Evolutionary conservation across 345 rosid species (phyloP).

Genomic region (Eutrema japonicum): DNA sequence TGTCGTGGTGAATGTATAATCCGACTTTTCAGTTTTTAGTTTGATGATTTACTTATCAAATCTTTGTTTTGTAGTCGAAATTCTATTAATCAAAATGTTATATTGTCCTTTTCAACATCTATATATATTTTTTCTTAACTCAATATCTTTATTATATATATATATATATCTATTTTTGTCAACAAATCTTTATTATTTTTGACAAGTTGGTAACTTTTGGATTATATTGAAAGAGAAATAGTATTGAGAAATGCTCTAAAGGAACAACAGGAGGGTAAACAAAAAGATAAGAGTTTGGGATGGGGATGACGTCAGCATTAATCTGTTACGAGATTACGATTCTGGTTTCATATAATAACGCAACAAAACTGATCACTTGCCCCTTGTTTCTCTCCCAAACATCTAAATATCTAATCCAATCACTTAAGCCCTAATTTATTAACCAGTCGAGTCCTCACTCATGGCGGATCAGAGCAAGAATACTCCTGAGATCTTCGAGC

Average conservation of each 20-base stretch:
- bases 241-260: not conserved
- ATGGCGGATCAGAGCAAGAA: slow-evolving; percentile 66
- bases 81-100: too few species aligned
- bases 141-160: too few species aligned
- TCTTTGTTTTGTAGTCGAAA: too few species aligned
- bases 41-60: too few species aligned
- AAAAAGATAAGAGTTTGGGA: not conserved
- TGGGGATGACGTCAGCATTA: slow-evolving; percentile 35
- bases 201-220: not conserved
- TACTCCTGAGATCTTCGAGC: slow-evolving; percentile 68
- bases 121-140: too few species aligned
- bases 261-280: not conserved
- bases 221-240: not conserved
- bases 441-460: not conserved
- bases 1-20: not conserved
- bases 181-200: too few species aligned
- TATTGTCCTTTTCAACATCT: too few species aligned
- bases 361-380: slow-evolving; percentile 34
- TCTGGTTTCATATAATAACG: not conserved
- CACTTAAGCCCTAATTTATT: slow-evolving; percentile 15
- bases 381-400: slow-evolving; percentile 5
- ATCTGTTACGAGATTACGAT: slow-evolving; percentile 31
- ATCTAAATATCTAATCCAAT: not conserved
- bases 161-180: too few species aligned
- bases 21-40: not conserved